Percentiles rank a stretch among this genome's conserved stretches.
Conservation (phyloP, 306 rosid genomes). For the Rosa lucieae region DNA sequence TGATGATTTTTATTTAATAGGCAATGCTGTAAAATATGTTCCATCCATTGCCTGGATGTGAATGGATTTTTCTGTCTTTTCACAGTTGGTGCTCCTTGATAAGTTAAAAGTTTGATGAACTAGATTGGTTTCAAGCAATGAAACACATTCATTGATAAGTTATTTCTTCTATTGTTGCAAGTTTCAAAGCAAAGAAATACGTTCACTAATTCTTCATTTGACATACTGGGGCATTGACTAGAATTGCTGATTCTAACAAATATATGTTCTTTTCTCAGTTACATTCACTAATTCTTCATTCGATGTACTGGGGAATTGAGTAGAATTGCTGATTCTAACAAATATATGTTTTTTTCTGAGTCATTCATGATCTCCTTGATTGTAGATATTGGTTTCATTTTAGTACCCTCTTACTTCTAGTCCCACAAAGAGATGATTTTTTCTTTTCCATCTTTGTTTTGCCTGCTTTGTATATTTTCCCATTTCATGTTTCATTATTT, state of each 20-base stretch:
- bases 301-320: not conserved
- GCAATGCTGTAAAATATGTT: not conserved
- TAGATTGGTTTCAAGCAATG: not conserved
- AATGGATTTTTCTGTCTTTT: not conserved
- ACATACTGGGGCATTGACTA: not conserved
- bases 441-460: not conserved
- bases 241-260: not conserved
- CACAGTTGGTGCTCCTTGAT: not conserved
- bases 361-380: conserved; percentile 9
- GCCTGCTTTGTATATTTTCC: not conserved
- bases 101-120: not conserved
- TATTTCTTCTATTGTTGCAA: not conserved
- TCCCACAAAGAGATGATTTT: not conserved
- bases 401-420: not conserved
- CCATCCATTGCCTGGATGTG: conserved; percentile 10
- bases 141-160: not conserved
- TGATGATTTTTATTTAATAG: not conserved
- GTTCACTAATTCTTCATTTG: not conserved
- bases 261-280: conserved; percentile 1
- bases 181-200: not conserved
- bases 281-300: not conserved
- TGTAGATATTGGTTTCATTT: not conserved
- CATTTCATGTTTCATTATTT: not conserved
- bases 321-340: not conserved
- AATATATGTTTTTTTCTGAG: not conserved